Base-by-base conservation (phyloP, 2,329 filamentous ascomycete genomes). In the Pseudofabraea citricarpa region DNA sequence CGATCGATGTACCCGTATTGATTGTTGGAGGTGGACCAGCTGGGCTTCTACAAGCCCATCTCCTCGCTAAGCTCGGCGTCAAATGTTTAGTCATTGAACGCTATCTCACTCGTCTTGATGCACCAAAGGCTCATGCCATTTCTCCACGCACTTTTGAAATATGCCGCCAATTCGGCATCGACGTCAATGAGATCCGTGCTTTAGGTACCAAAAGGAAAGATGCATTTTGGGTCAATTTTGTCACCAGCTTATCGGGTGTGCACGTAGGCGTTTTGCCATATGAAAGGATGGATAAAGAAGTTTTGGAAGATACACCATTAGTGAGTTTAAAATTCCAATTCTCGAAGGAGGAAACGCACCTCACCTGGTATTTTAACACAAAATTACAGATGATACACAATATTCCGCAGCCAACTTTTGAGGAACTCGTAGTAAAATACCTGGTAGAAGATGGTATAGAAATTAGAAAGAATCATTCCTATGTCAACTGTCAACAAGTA, bases 171-270 rank as follows among this genome's bases (percentile, higher is more conserved):
- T 60, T 57, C 43, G 54, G 49, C 12, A 41, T 62, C 15, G 58
- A 61, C 44, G 53, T 53, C 2, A 55, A 49, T n/a, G 46, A 45
- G 6, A 45, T 65, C 12, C 50, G 56, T 26, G 52, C 46, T 3
- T 38, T 66, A 15, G 57, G 65, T 5, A 58, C 51, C 9, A 46
- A 45, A 8, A 57, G 47, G 48, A 54, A 41, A 44, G 64, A 68
- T 54, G 64, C 63, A 0, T 64, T 56, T 41, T 68, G 64, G 64
- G 64, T 67, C 8, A 67, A 66, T 43, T 68, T 68, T 37, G 49
- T 68, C 9, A 67, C 64, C 1, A 65, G 58, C 37, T 47, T 69
- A 26, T 58, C 52, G 31, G 64, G 64, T 2, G 54, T 63, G 19
- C 55, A 54, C 19, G 61, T 68, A 13, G 65, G 64, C 3, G 50